A percentile compares a stretch with the other conserved stretches of the same genome.
phyloP scores from a whole-genome alignment of 2,329 filamentous ascomycete genomes.

The Phyllosticta paracitricarpa region DNA sequence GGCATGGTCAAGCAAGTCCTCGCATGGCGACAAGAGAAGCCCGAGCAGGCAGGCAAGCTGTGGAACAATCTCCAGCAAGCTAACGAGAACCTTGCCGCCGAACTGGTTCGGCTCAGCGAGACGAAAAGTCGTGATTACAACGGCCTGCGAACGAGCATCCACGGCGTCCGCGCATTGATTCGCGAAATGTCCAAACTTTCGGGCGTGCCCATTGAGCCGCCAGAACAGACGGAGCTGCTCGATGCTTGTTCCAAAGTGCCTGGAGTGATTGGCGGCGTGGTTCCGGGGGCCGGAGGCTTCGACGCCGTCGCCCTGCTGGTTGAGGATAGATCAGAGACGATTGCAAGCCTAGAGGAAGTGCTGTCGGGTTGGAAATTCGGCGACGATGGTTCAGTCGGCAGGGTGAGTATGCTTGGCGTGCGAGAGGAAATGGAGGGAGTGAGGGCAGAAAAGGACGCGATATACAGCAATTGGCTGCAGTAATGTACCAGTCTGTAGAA shows the following conservation, averaged over 20 bases:
- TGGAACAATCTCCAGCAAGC: conserved; percentile 66
- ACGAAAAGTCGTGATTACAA: conserved; percentile 39
- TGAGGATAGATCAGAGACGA: conserved; percentile 58
- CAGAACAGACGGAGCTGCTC: conserved; percentile 71
- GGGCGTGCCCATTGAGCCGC: conserved; percentile 80
- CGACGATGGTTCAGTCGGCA: conserved; percentile 40
- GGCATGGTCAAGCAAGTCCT: conserved; percentile 92
- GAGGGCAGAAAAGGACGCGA: conserved; percentile 27
- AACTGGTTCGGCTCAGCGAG: conserved; percentile 46
- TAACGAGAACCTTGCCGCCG: conserved; percentile 61
- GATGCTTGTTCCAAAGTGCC: conserved; percentile 62
- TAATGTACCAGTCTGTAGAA: neutral
- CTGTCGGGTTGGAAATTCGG: conserved; percentile 54
- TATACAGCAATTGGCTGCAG: conserved; percentile 32
- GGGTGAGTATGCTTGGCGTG: conserved; percentile 59
- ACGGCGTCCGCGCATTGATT: conserved; percentile 50
- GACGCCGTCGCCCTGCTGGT: conserved; percentile 81
- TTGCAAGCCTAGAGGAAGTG: conserved; percentile 49
- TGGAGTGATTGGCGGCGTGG: conserved; percentile 82
- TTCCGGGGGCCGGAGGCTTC: conserved; percentile 87
- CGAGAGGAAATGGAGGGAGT: conserved; percentile 64
- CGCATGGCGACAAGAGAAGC: conserved; percentile 61
- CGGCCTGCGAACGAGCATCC: conserved; percentile 43
- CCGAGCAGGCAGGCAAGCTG: conserved; percentile 53
- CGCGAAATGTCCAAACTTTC: conserved; percentile 65